phyloP scores from a whole-genome alignment of 78 protist species.

The slime mould (Dictyostelium discoideum) region DNA sequence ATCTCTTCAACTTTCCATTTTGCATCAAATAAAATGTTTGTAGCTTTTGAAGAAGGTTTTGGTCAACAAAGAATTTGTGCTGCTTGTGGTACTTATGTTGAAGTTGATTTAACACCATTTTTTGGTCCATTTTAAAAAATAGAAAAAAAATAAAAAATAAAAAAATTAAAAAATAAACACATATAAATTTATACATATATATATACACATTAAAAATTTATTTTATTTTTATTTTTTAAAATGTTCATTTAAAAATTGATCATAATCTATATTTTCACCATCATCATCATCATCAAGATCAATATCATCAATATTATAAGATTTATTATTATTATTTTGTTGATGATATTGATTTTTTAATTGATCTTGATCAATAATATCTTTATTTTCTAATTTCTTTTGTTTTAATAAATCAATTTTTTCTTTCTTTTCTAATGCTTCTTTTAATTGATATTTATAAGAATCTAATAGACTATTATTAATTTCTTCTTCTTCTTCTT shows the following conservation, averaged over 20 bases:
- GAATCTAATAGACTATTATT: background rate
- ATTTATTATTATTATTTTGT: background rate
- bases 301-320: background rate
- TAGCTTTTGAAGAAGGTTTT: conserved; percentile 79
- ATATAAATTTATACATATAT: no score
- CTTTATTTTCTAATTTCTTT: background rate
- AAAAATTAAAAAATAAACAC: background rate
- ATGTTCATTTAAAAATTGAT: conserved; percentile 7
- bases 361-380: background rate
- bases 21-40: conserved; percentile 37
- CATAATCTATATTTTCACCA: background rate
- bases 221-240: conserved; percentile 1
- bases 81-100: conserved; percentile 41
- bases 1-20: conserved; percentile 65
- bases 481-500: background rate
- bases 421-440: background rate
- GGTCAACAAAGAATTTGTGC: conserved; percentile 49
- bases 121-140: background rate
- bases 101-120: background rate
- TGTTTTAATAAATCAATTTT: background rate
- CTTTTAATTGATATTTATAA: background rate
- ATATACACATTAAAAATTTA: background rate
- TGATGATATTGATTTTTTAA: background rate
- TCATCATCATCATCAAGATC: background rate
- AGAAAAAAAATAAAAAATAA: background rate